These are phyloP conservation scores for Cytospora paraplurivora DNA, from an alignment of 2,329 filamentous ascomycete genomes.

Conservation along the genomic window DNA sequence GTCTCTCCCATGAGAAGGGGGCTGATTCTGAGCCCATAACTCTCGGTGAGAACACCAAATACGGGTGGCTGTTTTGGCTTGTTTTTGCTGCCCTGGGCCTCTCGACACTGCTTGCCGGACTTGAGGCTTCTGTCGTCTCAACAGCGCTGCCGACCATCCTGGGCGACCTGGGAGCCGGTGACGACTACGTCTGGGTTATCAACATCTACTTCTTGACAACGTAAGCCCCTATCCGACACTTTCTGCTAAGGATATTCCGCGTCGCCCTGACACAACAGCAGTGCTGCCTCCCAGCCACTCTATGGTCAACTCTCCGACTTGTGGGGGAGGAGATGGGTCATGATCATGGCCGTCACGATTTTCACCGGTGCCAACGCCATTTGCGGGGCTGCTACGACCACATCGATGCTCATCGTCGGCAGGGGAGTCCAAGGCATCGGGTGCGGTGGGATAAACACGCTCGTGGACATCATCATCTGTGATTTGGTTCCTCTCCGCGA, in stretches of 20 bases:
- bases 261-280: too few species aligned
- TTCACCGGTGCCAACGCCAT: conserved; percentile 36
- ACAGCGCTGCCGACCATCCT: conserved; percentile 33
- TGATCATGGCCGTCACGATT: conserved; percentile 37
- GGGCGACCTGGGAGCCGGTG: conserved; percentile 18
- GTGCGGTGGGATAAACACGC: conserved; percentile 39
- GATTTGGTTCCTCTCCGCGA: conserved; percentile 42
- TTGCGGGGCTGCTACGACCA: conserved; percentile 37
- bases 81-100: too few species aligned
- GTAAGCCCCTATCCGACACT: too few species aligned
- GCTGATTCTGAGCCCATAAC: too few species aligned
- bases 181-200: conserved; percentile 32
- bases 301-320: conserved; percentile 41
- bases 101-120: too few species aligned
- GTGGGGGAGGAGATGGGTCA: conserved; percentile 39
- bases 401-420: conserved; percentile 39
- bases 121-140: conserved; percentile 32
- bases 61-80: too few species aligned
- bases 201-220: conserved; percentile 33
- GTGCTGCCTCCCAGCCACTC: conserved; percentile 42
- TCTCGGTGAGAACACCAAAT: too few species aligned
- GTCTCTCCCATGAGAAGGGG: too few species aligned
- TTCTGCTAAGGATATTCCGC: too few species aligned
- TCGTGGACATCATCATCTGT: conserved; percentile 42
- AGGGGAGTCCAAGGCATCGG: conserved; percentile 41